A percentile compares a stretch with the other conserved stretches of the same genome.
Conservation (phyloP, 2,329 filamentous ascomycete species). For the Trichophyton verrucosum region DNA sequence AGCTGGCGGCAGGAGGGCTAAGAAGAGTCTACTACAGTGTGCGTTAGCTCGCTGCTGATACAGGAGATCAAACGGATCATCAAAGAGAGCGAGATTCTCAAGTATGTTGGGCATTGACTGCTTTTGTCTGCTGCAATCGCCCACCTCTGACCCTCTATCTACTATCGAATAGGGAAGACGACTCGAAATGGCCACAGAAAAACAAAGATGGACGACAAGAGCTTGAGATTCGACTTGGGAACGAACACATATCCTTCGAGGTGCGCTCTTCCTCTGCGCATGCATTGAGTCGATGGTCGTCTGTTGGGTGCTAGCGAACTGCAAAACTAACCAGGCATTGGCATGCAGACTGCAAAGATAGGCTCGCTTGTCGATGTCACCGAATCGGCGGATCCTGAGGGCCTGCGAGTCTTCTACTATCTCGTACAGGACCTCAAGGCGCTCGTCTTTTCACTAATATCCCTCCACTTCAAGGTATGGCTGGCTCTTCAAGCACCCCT, state of each 20-base stretch:
- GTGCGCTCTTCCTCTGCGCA: conserved; percentile 36
- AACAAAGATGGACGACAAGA: conserved; percentile 98
- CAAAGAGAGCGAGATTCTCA: conserved; percentile 92
- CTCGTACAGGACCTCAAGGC: conserved; percentile 95
- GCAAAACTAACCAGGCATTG: background rate
- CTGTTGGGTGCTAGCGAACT: too few relatives aligned
- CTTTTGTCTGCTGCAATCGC: background rate
- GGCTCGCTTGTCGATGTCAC: conserved; percentile 93
- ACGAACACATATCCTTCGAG: conserved; percentile 96
- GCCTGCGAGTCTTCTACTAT: conserved; percentile 95
- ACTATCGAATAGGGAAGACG: conserved; percentile 66
- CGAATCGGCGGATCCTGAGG: conserved; percentile 90
- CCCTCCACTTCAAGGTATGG: conserved; percentile 82
- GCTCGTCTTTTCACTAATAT: conserved; percentile 89
- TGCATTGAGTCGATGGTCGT: too few relatives aligned
- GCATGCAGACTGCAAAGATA: conserved; percentile 79
- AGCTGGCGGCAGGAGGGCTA: conserved; percentile 13
- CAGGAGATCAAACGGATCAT: conserved; percentile 95
- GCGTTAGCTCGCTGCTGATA: conserved; percentile 79
- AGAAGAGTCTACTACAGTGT: conserved; percentile 52
- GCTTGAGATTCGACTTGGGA: conserved; percentile 83
- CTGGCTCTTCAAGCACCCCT: conserved; percentile 1
- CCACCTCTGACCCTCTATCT: background rate
- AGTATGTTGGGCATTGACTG: conserved; percentile 44
- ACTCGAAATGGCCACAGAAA: conserved; percentile 97